Base-by-base conservation (phyloP, 371 early-diverging fungal genomes). In the Haplosporangium sp. region DNA sequence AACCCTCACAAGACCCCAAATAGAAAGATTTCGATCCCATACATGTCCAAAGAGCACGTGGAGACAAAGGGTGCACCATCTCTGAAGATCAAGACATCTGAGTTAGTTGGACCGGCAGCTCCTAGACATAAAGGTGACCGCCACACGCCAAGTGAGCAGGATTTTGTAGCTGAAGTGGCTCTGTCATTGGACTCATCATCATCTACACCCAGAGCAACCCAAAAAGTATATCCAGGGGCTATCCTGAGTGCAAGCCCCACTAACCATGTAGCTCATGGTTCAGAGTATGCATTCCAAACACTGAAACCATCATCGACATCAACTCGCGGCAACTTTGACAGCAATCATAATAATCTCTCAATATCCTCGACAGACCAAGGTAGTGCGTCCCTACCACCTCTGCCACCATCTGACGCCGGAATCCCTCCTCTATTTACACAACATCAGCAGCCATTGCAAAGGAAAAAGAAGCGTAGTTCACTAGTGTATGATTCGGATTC, bases 121-220 rank as follows among this genome's bases (percentile, higher is more conserved):
- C 73, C 73, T 40, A 61, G 57, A 17, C 61, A 69, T 34, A 72
- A 56, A 17, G 59, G 60, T 2, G 77, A 68, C 47, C 68, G 65
- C 13, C 69, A 69, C 20, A 40, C 77, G 9, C 69, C 72, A 0
- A 73, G 65, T 19, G 73, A 77, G 37, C 77, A 72, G n/a, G 73
- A 71, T 11, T 69, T 67, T 77, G 58, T 61, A 20, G 19, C 60
- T n/a, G 60, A 61, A 13, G 57, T 69, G 15, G 58, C 78, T 13
- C 69, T 34, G 4, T 77, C 73, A 0, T 58, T 77, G 11, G 78
- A 72, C 61, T 73, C 73, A 8, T 42, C 60, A 13, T 69, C 73
- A 6, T 61, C 66, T 2, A 67, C 60, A 10, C 70, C 72, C 6
- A 61, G 40, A n/a, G 65, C 69, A 6, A 4, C 69, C 15, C 40